phyloP scores from a whole-genome alignment of 192 early-diverging fungal species.

The Coemansia aciculifera region DNA sequence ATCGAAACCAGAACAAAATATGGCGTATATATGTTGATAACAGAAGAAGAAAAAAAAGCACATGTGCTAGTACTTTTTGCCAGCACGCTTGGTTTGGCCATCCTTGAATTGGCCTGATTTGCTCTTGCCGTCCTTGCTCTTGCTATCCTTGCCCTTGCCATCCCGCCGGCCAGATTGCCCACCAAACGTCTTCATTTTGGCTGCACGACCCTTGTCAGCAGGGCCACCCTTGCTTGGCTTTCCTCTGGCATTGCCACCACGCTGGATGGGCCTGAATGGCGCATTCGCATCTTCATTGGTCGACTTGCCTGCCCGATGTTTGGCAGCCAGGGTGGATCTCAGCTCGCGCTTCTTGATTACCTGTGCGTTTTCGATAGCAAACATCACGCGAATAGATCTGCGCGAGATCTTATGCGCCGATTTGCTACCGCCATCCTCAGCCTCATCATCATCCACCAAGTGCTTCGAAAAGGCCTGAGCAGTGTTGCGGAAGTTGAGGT shows the following conservation, averaged over 20 bases:
- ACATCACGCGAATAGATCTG: constrained; percentile 67
- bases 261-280: constrained; percentile 4
- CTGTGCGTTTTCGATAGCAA: constrained; percentile 86
- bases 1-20: background rate
- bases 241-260: constrained; percentile 10
- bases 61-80: constrained; percentile 6
- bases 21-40: background rate
- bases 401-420: constrained; percentile 37
- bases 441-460: constrained; percentile 16
- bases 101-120: constrained; percentile 4
- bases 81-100: constrained; percentile 6
- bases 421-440: constrained; percentile 16
- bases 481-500: constrained; percentile 81
- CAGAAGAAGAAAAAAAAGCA: background rate
- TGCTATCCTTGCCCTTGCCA: background rate
- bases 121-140: background rate
- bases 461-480: constrained; percentile 64
- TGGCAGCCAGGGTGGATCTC: constrained; percentile 20
- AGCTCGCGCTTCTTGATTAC: constrained; percentile 73
- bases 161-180: constrained; percentile 14
- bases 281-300: background rate
- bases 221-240: constrained; percentile 8
- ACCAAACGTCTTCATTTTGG: constrained; percentile 14
- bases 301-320: constrained; percentile 7
- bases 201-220: constrained; percentile 20